Evolutionary conservation across 768 basidiomycete species (phyloP).

Genomic region (Termitomyces sp.): DNA sequence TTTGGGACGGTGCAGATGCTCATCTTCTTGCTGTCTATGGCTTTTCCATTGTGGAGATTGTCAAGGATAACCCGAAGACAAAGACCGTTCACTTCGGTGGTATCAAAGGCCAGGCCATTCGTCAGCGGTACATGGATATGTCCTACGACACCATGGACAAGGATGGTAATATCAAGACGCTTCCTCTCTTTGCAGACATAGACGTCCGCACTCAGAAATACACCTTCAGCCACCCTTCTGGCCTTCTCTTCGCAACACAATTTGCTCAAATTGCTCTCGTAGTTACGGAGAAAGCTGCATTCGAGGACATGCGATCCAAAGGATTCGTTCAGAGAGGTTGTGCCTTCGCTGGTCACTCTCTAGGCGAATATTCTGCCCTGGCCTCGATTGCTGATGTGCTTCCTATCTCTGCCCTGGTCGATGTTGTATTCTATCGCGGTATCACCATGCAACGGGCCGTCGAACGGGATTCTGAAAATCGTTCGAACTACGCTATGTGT

Average conservation of each 20-base stretch:
- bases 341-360: constrained; percentile 95
- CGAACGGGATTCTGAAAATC: constrained; percentile 87
- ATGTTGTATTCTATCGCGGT: constrained; percentile 99
- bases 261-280: constrained; percentile 98
- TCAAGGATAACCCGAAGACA: constrained; percentile 96
- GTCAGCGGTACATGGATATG: constrained; percentile 99
- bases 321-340: constrained; percentile 91
- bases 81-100: constrained; percentile 99
- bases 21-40: constrained; percentile 94
- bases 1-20: constrained; percentile 95
- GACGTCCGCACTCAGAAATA: constrained; percentile 91
- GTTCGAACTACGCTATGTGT: constrained; percentile 98
- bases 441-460: constrained; percentile 99
- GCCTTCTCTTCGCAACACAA: constrained; percentile 95
- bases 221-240: constrained; percentile 96
- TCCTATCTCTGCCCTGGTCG: constrained; percentile 90
- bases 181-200: constrained; percentile 95
- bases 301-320: constrained; percentile 96
- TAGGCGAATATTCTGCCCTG: constrained; percentile 97
- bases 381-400: constrained; percentile 97
- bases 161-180: constrained; percentile 92
- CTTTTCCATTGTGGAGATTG: constrained; percentile 98
- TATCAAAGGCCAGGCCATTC: constrained; percentile 97
- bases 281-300: constrained; percentile 96
- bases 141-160: constrained; percentile 96